These are phyloP conservation scores for Auricularia heimuer DNA, from an alignment of 768 basidiomycete species.

Conservation along the genomic window DNA sequence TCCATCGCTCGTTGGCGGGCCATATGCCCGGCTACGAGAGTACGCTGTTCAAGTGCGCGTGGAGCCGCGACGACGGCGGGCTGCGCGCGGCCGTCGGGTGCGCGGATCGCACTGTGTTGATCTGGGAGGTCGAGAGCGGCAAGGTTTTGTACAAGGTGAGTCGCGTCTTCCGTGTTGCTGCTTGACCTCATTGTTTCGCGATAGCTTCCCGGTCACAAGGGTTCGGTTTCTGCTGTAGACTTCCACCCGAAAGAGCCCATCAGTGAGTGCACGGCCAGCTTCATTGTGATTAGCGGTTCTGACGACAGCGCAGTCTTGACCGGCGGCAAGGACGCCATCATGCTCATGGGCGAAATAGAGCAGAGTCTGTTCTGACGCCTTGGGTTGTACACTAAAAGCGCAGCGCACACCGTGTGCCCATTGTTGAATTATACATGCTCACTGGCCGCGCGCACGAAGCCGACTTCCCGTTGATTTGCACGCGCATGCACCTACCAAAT, in stretches of 20 bases:
- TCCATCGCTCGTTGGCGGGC: conserved; percentile 72
- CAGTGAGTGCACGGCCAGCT: conserved; percentile 38
- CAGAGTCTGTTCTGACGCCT: conserved; percentile 12
- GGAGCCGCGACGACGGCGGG: conserved; percentile 82
- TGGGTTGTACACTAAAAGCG: too few relatives aligned
- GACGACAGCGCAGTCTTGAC: conserved; percentile 59
- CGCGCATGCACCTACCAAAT: too few relatives aligned
- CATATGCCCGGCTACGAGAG: conserved; percentile 94
- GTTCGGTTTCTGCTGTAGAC: conserved; percentile 90
- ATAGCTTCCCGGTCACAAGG: conserved; percentile 91
- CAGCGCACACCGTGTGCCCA: too few relatives aligned
- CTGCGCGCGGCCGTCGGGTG: conserved; percentile 79
- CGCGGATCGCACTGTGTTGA: conserved; percentile 76
- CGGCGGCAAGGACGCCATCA: conserved; percentile 84
- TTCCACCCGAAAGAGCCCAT: conserved; percentile 96
- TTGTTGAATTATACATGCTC: too few relatives aligned
- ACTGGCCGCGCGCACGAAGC: too few relatives aligned
- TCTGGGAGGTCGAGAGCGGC: conserved; percentile 78
- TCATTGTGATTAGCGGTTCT: background rate
- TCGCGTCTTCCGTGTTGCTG: background rate
- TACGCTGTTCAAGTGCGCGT: conserved; percentile 70
- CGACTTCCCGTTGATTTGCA: too few relatives aligned
- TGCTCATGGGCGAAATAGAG: conserved; percentile 89
- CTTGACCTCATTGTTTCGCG: background rate
- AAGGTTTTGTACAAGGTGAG: conserved; percentile 70